A percentile compares a stretch with the other conserved stretches of the same genome.
These are phyloP conservation scores for Ophiostoma himal-ulmi DNA, from an alignment of 2,329 filamentous ascomycete species.

Conservation along the genomic window DNA sequence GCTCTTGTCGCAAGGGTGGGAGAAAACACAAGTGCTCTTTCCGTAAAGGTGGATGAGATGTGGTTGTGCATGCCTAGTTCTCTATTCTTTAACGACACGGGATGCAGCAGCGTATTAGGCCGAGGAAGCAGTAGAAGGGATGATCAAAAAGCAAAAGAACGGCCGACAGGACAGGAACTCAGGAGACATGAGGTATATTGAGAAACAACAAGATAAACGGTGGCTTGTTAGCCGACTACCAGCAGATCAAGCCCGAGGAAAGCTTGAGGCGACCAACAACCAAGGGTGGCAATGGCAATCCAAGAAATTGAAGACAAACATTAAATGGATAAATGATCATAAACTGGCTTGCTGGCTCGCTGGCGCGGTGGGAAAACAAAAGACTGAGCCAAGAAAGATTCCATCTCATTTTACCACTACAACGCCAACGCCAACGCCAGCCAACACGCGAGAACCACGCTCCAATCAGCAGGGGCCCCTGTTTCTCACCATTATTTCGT, in stretches of 20 bases:
- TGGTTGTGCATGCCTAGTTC: not conserved
- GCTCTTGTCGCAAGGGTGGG: constrained; percentile 8
- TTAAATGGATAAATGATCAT: not conserved
- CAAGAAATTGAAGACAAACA: not conserved
- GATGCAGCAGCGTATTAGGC: constrained; percentile 7
- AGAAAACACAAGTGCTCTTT: not conserved
- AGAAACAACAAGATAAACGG: not conserved
- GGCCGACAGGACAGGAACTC: not conserved
- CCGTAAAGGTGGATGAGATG: not conserved
- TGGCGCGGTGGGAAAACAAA: not conserved
- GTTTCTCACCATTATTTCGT: not conserved
- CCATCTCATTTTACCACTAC: not conserved
- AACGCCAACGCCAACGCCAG: not conserved
- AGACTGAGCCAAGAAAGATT: not conserved
- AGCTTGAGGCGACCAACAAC: not conserved
- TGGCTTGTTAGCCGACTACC: too few species aligned
- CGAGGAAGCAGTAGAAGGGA: not conserved
- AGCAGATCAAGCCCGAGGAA: not conserved
- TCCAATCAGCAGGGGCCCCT: constrained; percentile 10
- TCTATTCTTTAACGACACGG: not conserved
- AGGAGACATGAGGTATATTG: not conserved
- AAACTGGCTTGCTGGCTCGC: not conserved
- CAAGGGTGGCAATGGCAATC: not conserved
- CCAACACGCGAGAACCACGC: constrained; percentile 15
- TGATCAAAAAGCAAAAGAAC: not conserved